Evolutionary conservation across 352 stramenopile species (phyloP), one percentile per base, ranked within the genome.

Genomic region (Phytopythium aichiense): DNA sequence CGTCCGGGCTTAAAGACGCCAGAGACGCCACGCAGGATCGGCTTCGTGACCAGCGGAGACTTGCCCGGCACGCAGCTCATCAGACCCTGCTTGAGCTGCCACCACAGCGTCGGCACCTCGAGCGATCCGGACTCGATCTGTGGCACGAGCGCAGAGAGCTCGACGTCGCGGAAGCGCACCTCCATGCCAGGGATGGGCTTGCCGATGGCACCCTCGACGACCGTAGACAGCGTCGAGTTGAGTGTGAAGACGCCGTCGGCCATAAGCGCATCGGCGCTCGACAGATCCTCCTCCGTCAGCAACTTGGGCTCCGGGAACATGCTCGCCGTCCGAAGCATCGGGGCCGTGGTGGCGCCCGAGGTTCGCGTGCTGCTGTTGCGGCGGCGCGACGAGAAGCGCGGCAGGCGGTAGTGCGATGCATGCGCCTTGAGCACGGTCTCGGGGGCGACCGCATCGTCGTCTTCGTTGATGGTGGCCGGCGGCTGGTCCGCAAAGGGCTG

Each of bases 111-210:
- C n/a, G 76, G 71, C 18, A 79, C 71, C 54, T 85, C 69, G 4
- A 68, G 66, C 37, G 54, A 16, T 1, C 54, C 54, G 9, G 54
- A 4, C 56, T 67, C 42, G n/a, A 72, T 61, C 16, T 66, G 37
- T 7, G 55, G 63, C 8, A 66, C 57, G 18, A 49, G 48, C 7
- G 74, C 79, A 20, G 67, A 72, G 60, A 88, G 68, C 23, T 78
- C 62, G 43, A 89, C 40, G 64, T 86, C 65, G 6, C 64, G 65
- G 56, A 89, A 89, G 55, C 72, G 72, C 30, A 87, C 78, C 48
- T 85, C 76, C 54, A 89, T 72, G 35, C 72, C 74, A 7, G 77
- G 73, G 12, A 87, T 76, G 12, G 77, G 75, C 33, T 68, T 42
- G 20, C 77, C 77, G 1, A 79, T 33, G 2, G 77, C 64, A 6